These are phyloP conservation scores for Globisporangium viniferum DNA, from an alignment of 352 stramenopile genomes.

Conservation along the genomic window DNA sequence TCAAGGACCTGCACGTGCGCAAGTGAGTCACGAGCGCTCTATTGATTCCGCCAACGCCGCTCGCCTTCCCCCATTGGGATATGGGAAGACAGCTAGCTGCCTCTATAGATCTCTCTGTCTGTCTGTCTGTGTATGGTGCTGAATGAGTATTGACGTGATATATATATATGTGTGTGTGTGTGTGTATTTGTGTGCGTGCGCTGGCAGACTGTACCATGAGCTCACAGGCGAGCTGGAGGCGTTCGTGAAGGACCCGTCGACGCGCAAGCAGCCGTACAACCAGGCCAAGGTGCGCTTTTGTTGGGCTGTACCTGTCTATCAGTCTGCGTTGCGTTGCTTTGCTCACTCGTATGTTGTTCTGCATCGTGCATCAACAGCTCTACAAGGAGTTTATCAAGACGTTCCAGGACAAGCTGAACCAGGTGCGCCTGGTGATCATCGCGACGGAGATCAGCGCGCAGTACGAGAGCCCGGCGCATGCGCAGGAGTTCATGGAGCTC, in stretches of 20 bases:
- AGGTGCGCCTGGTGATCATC: constrained; percentile 91
- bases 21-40: constrained; percentile 53
- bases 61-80: neutral
- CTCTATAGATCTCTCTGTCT: neutral
- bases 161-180: constrained; percentile 4
- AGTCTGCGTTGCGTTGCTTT: neutral
- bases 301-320: neutral
- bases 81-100: neutral
- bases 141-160: neutral
- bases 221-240: constrained; percentile 91
- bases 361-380: constrained; percentile 36
- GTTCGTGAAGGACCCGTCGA: constrained; percentile 87
- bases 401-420: constrained; percentile 96
- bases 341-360: neutral
- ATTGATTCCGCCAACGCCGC: neutral
- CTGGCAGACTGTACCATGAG: constrained; percentile 96
- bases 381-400: constrained; percentile 94
- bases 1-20: constrained; percentile 88
- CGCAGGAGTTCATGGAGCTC: constrained; percentile 71
- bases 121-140: neutral
- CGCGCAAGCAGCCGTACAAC: constrained; percentile 54
- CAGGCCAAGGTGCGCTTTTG: constrained; percentile 30
- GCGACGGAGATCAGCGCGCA: constrained; percentile 87
- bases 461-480: constrained; percentile 56
- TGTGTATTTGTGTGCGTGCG: neutral